Evolutionary conservation across 2,329 filamentous ascomycete genomes (phyloP).

Genomic region (Fusarium duplospermum): DNA sequence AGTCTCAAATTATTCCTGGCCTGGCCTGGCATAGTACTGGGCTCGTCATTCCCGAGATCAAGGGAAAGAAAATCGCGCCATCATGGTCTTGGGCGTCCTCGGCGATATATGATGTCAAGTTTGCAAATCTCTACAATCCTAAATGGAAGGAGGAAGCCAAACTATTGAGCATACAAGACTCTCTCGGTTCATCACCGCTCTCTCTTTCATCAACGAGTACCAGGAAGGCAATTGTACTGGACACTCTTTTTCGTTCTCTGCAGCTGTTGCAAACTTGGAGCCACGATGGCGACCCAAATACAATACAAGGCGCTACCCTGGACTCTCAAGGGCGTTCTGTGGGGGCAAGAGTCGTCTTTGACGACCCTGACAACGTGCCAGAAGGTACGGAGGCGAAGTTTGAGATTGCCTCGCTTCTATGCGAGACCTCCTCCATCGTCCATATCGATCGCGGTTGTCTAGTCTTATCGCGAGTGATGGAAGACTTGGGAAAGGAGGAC

Average conservation of each 20-base stretch:
- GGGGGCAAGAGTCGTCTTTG: neutral
- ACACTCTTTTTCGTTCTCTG: neutral
- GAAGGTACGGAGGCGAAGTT: neutral
- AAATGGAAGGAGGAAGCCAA: neutral
- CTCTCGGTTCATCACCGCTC: neutral
- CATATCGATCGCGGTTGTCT: neutral
- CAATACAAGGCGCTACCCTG: neutral
- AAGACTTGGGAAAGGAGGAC: neutral
- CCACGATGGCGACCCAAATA: neutral
- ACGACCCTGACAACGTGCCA: neutral
- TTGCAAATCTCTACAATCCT: neutral
- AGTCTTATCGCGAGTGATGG: neutral
- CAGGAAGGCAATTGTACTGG: neutral
- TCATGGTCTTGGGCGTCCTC: neutral
- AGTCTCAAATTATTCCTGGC: neutral
- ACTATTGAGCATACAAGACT: neutral
- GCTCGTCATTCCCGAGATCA: neutral
- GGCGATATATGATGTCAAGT: neutral
- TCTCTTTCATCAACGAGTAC: neutral
- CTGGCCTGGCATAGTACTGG: neutral
- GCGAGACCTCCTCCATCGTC: neutral
- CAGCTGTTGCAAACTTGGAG: neutral
- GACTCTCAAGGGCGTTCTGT: neutral
- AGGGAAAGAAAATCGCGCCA: neutral
- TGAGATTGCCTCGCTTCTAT: neutral